A percentile compares a stretch with the other conserved stretches of the same genome.
Conservation (phyloP, 2,329 filamentous ascomycete genomes). For the Ustilaginoidea virens region DNA sequence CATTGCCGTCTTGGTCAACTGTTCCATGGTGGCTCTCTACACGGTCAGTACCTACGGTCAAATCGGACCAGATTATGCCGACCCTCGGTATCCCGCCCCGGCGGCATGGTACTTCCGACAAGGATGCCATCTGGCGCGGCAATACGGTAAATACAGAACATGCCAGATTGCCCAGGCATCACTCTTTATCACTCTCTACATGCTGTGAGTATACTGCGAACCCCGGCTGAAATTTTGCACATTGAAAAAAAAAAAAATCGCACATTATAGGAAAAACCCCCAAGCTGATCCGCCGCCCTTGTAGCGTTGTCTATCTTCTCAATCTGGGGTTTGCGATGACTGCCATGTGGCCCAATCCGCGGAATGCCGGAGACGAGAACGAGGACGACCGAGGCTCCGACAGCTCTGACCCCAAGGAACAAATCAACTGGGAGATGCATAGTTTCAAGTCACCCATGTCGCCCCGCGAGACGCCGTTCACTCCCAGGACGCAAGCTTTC, state of each 20-base stretch:
- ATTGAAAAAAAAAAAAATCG: background rate
- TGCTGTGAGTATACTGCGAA: constrained; percentile 42
- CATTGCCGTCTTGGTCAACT: constrained; percentile 42
- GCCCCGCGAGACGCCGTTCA: constrained; percentile 31
- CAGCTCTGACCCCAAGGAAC: constrained; percentile 20
- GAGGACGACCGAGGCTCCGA: constrained; percentile 26
- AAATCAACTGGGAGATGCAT: constrained; percentile 43
- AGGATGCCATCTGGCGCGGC: constrained; percentile 46
- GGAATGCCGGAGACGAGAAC: constrained; percentile 29
- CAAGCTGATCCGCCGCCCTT: constrained; percentile 1
- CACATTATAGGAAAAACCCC: background rate
- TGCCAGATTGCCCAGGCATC: constrained; percentile 54
- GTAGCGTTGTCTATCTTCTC: constrained; percentile 42
- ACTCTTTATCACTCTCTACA: constrained; percentile 47
- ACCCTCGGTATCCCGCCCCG: constrained; percentile 43
- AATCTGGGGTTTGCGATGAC: constrained; percentile 45
- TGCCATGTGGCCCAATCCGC: constrained; percentile 40
- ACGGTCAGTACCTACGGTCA: constrained; percentile 53
- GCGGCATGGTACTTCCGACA: constrained; percentile 63
- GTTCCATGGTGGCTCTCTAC: constrained; percentile 45
- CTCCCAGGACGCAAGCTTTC: constrained; percentile 53
- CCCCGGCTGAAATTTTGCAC: background rate
- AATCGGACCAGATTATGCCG: constrained; percentile 56
- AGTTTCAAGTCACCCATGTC: constrained; percentile 24
- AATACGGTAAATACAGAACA: constrained; percentile 35